Conservation (phyloP, 371 early-diverging fungal genomes). For the Mortierella sp. region DNA sequence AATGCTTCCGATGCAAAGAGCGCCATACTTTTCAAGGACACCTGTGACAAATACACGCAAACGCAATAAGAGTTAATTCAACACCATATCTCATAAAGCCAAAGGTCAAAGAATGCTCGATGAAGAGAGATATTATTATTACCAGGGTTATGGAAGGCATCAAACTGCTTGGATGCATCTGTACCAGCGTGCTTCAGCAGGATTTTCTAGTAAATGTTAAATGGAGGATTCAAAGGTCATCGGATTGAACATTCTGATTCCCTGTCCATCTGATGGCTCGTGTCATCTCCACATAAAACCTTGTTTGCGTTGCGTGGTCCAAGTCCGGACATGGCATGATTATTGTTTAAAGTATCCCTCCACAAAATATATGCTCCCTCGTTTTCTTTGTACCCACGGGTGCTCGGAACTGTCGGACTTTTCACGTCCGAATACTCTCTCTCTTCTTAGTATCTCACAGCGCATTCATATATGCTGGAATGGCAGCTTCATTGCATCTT, state of each 20-base stretch:
- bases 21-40: slow-evolving; percentile 70
- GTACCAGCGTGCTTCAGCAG: slow-evolving; percentile 84
- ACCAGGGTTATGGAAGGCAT: slow-evolving; percentile 80
- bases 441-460: no score
- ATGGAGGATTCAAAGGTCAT: no score
- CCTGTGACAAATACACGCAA: no score
- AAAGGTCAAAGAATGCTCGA: slow-evolving; percentile 4
- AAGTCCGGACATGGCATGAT: no score
- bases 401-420: neutral
- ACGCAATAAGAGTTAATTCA: no score
- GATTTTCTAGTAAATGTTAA: slow-evolving; percentile 66
- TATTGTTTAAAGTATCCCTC: no score
- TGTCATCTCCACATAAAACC: neutral
- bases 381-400: neutral
- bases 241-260: no score
- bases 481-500: neutral
- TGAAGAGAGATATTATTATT: neutral
- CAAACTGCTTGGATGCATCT: slow-evolving; percentile 92
- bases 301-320: neutral
- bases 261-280: neutral
- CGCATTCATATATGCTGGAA: neutral
- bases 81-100: no score
- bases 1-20: slow-evolving; percentile 69
- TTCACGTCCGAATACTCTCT: neutral
- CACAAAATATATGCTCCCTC: neutral